Evolutionary conservation across 2,329 filamentous ascomycete genomes (phyloP), one percentile per base, ranked within the genome.

Genomic region (Colletotrichum tofieldiae): DNA sequence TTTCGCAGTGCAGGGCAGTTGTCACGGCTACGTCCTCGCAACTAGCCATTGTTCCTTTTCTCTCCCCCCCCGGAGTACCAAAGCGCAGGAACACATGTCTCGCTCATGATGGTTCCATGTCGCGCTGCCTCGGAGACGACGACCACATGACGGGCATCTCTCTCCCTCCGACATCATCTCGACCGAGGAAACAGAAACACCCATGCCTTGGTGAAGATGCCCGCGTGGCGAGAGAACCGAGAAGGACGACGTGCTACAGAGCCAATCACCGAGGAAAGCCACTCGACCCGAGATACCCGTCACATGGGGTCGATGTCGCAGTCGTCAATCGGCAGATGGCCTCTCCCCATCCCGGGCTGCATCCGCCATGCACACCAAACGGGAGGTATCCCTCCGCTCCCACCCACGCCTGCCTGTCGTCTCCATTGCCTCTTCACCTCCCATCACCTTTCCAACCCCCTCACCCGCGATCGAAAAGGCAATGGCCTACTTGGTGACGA

Each of bases 271-370:
- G 14, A 16, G 20, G 32, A 39, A 49, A 20, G 29, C 32, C 59
- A 39, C 43, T 47, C n/a, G 43, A 39, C 32, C 32, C 29, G 29
- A 49, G 6, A 8, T 16, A 41, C 51, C 51, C 55, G 68, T 71
- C 65, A 71, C 51, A 62, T 68, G 68, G 49, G 29, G 51, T 18
- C 56, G 41, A 71, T 41, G 58, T 52, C 56, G 69, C 58, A 71
- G 41, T 68, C 65, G 65, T 63, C 65, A 68, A 71, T 71, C 51
- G 68, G 49, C 29, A 51, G 59, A 45, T 41, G 37, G 37, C 18
- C 58, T 26, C 6, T 8, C 54, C 18, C 45, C 51, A 54, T n/a
- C 32, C 37, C 20, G 59, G 29, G 9, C 62, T 37, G 26, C 37
- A 49, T 37, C 49, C 47, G 49, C 26, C 23, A 23, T 23, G 55